Conservation (phyloP, 108 stramenopile species). For the Nitzschia sp. region DNA sequence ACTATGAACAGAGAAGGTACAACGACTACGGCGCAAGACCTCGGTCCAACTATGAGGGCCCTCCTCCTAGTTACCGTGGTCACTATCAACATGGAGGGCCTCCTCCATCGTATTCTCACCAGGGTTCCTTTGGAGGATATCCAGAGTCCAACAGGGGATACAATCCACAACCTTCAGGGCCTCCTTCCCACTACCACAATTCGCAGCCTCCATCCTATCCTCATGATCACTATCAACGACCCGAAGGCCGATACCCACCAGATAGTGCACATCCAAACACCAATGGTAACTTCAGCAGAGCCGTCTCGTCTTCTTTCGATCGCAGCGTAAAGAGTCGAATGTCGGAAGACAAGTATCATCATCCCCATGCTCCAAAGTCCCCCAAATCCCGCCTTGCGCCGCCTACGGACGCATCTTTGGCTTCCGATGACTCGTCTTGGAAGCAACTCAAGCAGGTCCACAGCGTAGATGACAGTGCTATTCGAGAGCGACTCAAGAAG, state of each 20-base stretch:
- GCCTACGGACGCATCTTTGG: constrained; percentile 20
- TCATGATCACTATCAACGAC: constrained; percentile 21
- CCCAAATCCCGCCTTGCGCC: constrained; percentile 1
- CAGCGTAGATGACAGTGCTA: constrained; percentile 61
- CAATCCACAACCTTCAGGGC: constrained; percentile 11
- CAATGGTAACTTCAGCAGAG: constrained; percentile 35
- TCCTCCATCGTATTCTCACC: constrained; percentile 24
- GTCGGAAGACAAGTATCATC: constrained; percentile 20
- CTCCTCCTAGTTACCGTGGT: constrained; percentile 25
- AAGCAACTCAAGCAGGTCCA: constrained; percentile 62
- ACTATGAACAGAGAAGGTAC: constrained; percentile 57
- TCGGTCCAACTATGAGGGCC: constrained; percentile 38
- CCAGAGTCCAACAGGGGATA: constrained; percentile 10
- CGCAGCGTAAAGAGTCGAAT: constrained; percentile 37
- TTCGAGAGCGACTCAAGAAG: constrained; percentile 37
- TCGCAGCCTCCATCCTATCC: constrained; percentile 13
- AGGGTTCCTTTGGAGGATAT: constrained; percentile 25
- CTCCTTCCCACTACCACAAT: constrained; percentile 21
- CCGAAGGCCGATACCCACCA: constrained; percentile 16
- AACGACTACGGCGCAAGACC: constrained; percentile 73
- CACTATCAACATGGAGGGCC: constrained; percentile 16
- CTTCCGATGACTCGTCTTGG: constrained; percentile 59
- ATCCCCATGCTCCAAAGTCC: background rate
- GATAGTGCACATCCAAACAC: constrained; percentile 8
- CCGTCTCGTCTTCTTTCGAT: constrained; percentile 60